Evolutionary conservation across 371 early-diverging fungal genomes (phyloP), one percentile per base, ranked within the genome.

Genomic region (Saksenaea oblongispora): DNA sequence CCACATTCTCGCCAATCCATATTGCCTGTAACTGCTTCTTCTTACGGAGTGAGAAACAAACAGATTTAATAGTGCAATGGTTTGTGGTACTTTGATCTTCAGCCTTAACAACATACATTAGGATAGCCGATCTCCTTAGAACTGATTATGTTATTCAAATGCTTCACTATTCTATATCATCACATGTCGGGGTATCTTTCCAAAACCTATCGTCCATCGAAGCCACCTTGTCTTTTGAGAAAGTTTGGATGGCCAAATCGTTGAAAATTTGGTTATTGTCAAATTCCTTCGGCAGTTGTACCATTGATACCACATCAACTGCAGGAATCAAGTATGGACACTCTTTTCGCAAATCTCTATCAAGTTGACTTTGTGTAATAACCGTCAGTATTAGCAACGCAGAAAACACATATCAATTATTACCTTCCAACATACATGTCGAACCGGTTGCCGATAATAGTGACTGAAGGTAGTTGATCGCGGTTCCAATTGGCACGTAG

Each of bases 381-480:
- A 1, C 14, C n/a, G 1, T 47, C 9, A 22, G 18, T 10, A 47
- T 47, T 47, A 2, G 26, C 3, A 39, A 5, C 28, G 22, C 24
- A 51, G 14, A 7, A 15, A 41, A 18, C 24, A 22, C 8, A 1
- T 22, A 10, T 10, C 5, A 18, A 41, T n/a, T 26, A 0, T 65
- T 72, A 84, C 87, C 80, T 82, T 72, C 82, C 83, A 56, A 83
- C 83, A 70, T 85, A 87, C 80, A 83, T 79, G 22, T 84, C 84
- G 59, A 87, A 85, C 27, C 80, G 66, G 56, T 87, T 87, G 5
- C 85, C 85, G 36, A 87, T 71, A 13, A 87, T 75, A 3, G 75
- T 75, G 1, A 84, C 44, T 5, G 70, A 54, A 8, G 69, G 53
- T 34, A 87, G 62, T 11, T 66, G 61, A 1, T 73, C 51, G 3